Conservation (phyloP, 257 asterid genomes). For the Galeopsis tetrahit region DNA sequence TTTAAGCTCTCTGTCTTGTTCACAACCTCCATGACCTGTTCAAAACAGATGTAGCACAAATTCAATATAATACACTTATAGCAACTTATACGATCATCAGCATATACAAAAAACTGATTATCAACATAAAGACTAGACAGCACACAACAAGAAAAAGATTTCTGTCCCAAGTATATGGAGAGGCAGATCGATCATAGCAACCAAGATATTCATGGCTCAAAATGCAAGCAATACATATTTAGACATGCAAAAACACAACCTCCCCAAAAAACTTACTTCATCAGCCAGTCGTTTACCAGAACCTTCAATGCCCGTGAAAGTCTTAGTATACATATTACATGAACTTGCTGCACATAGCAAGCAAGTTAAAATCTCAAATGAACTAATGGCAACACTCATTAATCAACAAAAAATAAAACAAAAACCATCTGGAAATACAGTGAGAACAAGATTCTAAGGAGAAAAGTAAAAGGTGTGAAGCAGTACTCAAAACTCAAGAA, state of each 20-base stretch:
- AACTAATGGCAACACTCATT: background rate
- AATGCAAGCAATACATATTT: slow-evolving; percentile 19
- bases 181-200: slow-evolving; percentile 20
- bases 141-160: slow-evolving; percentile 1
- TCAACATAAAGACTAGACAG: slow-evolving; percentile 7
- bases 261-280: slow-evolving; percentile 67
- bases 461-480: background rate
- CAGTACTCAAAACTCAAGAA: background rate
- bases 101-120: background rate
- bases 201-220: slow-evolving; percentile 3
- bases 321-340: slow-evolving; percentile 78
- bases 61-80: background rate
- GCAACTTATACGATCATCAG: background rate
- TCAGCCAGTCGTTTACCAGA: slow-evolving; percentile 92
- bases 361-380: slow-evolving; percentile 29
- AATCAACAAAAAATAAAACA: background rate
- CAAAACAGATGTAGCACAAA: slow-evolving; percentile 15
- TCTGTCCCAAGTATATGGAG: slow-evolving; percentile 14
- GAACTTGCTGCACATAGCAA: slow-evolving; percentile 75
- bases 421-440: background rate
- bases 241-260: background rate
- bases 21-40: slow-evolving; percentile 74
- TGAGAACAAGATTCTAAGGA: background rate
- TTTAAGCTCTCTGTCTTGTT: slow-evolving; percentile 59
- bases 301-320: slow-evolving; percentile 89